Evolutionary conservation across 208 protist species (phyloP), one percentile per base, ranked within the genome.

Genomic region (Trypanosoma mega): DNA sequence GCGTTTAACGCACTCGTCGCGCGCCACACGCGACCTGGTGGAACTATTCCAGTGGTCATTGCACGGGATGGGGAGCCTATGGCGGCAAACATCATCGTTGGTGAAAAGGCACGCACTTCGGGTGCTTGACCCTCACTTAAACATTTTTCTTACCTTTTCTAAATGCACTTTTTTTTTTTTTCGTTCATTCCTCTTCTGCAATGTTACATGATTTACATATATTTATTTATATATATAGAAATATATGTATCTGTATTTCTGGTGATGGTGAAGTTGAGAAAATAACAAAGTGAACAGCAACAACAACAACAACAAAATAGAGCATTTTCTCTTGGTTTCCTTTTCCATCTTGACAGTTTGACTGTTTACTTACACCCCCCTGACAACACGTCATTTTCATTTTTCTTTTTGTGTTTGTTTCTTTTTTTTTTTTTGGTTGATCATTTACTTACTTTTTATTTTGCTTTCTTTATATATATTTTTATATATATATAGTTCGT

Each of bases 1-100:
- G 78, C 87, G 24, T 94, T 94, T 59, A 94, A 94, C 49, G 74
- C 83, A 16, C 75, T 94, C 14, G 84, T 90, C 3, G 69, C 82
- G 27, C 78, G 87, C 12, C 84, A 94, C 61, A 76, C 85, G 54
- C 72, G 73, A 20, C 55, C 74, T 11, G 74, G 65, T 7, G 71
- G 56, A 16, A 62, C 67, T 37, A 60, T 94, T 26, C 83, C 80
- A 14, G 74, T 94, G 0, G 75, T 80, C 6, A 55, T 93, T 11
- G 54, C 68, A 29, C 75, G 87, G 3, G 56, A 78, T 24, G 74
- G 76, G 1, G 45, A 73, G 34, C 31, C 66, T 0, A 39, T 72
- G 21, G 21, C 31, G 16, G 51, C 48, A 24, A 61, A 1, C 29
- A 70, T 78, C 46, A 33, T 59, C n/a, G 70, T 82, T 2, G 72